Conservation (phyloP, 805 yeast species). For the Phaffomyces opuntiae region DNA sequence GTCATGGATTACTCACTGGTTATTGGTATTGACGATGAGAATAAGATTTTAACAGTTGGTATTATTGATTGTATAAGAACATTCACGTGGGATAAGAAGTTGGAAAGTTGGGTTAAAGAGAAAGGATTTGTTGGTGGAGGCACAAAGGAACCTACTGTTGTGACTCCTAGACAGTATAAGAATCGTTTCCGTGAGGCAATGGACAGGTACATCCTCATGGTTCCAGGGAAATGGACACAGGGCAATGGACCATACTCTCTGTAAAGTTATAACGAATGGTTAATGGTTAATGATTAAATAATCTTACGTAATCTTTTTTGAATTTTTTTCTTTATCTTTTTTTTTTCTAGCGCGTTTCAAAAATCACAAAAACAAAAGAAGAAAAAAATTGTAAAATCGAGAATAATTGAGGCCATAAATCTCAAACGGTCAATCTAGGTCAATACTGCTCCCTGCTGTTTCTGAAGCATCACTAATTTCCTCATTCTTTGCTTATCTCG, state of each 20-base stretch:
- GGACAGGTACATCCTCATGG: conserved; percentile 92
- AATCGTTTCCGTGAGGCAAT: conserved; percentile 94
- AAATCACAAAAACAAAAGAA: too few relatives aligned
- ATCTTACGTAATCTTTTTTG: too few relatives aligned
- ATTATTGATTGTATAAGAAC: conserved; percentile 91
- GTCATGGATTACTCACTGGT: conserved; percentile 98
- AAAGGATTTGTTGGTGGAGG: conserved; percentile 82
- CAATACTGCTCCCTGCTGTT: too few relatives aligned
- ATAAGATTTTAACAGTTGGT: conserved; percentile 77
- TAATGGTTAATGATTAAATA: neutral
- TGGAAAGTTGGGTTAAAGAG: conserved; percentile 98
- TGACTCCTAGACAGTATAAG: conserved; percentile 93
- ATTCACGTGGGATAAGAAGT: conserved; percentile 97
- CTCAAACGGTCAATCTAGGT: too few relatives aligned
- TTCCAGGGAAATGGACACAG: conserved; percentile 64
- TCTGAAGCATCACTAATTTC: too few relatives aligned
- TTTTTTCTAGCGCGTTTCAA: too few relatives aligned
- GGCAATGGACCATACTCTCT: conserved; percentile 9
- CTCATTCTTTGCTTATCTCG: too few relatives aligned
- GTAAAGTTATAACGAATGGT: neutral
- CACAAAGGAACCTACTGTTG: conserved; percentile 92
- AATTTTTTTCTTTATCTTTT: too few relatives aligned
- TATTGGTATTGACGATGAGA: conserved; percentile 75
- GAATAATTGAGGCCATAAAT: too few relatives aligned
- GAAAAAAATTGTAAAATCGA: too few relatives aligned